Evolutionary conservation across 805 yeast genomes (phyloP), one percentile per base, ranked within the genome.

Genomic region (Hanseniaspora lindneri): DNA sequence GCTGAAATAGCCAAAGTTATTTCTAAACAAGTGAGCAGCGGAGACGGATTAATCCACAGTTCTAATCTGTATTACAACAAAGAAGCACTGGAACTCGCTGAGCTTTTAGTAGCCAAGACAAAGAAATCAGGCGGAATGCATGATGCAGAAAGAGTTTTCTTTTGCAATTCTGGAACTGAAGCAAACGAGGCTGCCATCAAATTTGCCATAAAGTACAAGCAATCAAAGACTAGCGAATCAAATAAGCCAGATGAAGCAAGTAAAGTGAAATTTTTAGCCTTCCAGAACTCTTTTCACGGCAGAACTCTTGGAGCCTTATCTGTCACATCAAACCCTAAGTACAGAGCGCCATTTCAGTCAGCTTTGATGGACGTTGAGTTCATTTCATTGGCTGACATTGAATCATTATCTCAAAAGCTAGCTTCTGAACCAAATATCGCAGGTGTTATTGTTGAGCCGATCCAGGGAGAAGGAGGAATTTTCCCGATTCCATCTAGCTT

Each of bases 401-500:
- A 27, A 1, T 17, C 54, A 7, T 54, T 57, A 16, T 54, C 54
- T 3, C 62, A 76, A 28, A 74, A 83, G 40, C 68, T 72, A 53
- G 78, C 75, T 3, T 76, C 77, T 54, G 37, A 28, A 5, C 80
- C 88, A 1, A 30, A 14, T n/a, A 23, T 60, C 16, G 85, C 95
- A 56, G 98, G 88, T 47, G 92, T 92, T 27, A 92, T 92, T 49
- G 79, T 92, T 33, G 98, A 92, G 66, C 98, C 98, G 20, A 80
- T 92, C 51, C 98, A 92, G 69, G 98, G 97, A 56, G 98, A 89
- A 68, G 97, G 98, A 51, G 98, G 98, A 50, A 80, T 89, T 17
- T 77, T 79, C 58, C 77, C 80, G 19, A 74, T 85, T 51, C 70
- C 74, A 33, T 55, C 65, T 0, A 83, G 78, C 37, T 87, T 84